Evolutionary conservation across 768 basidiomycete species (phyloP), one percentile per base, ranked within the genome.

Genomic region (Boletus reticulatus): DNA sequence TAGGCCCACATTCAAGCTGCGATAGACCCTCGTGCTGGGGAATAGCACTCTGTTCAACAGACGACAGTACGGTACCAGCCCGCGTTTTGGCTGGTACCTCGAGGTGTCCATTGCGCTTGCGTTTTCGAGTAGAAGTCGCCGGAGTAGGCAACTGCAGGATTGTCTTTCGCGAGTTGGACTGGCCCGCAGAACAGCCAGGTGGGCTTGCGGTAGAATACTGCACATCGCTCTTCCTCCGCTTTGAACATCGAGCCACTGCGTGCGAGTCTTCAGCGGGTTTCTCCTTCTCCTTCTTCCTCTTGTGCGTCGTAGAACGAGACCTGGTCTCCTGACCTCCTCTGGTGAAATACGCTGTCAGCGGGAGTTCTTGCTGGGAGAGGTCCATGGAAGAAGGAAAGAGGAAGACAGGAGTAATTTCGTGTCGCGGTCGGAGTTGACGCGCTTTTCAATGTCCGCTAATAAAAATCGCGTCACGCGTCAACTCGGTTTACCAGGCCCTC

Each of bases 361-460:
- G 70, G 20, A 71, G 72, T 50, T 71, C 70, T 41, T 73, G 64
- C 36, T 68, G 67, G 14, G 72, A 72, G 20, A 71, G 52, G 34
- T 71, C 67, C 71, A 71, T 69, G 53, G 42, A 60, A 34, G 45
- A 41, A 39, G 24, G 27, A 24, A 45, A 31, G 19, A 17, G 14
- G 38, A 17, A 19, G 24, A 32, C 17, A 31, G 38, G 37, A n/a
- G 43, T 29, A 9, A 19, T 17, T 19, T 29, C n/a, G 4, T 31
- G 43, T 19, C 38, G 7, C 14, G 19, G 45, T 66, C 76, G 74
- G 76, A 77, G 74, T 67, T 71, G 67, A 67, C 76, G 71, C 76
- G 76, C 64, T 75, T 71, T 66, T 37, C 53, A 59, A 17, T 19
- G 62, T 67, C 76, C 66, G 73, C 53, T 47, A 3, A 50, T 48